Base-by-base conservation (phyloP, 805 yeast genomes). In the Yarrowia divulgata region DNA sequence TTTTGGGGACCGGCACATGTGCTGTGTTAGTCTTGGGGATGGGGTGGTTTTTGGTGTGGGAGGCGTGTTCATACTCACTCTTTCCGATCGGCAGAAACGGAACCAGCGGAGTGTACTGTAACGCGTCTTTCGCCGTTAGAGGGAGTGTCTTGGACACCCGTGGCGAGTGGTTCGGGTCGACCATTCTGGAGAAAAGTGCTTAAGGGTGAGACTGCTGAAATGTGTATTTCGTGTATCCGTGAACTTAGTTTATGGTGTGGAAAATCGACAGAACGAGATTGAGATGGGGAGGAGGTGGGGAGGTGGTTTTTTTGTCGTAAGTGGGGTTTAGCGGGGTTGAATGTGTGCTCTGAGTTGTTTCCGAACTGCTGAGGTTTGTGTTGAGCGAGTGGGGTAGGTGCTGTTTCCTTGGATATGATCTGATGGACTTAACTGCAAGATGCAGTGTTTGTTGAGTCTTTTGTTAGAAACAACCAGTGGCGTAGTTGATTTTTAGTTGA, bases 1-100 rank as follows among this genome's bases (percentile, higher is more conserved):
- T 60, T 19, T 13, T 3, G 4, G 66, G 66, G 2, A 18, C 32
- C 19, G 66, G 52, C 29, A 45, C 32, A 32, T 43, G 66, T 2
- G 40, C 66, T 60, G 45, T 43, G 66, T 60, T 60, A 60, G 60
- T n/a, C 29, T 23, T 23, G 14, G 2, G 4, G 34, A 1, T 43
- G 9, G 40, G 16, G 10, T 23, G 29, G 29, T 23, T n/a, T n/a
- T n/a, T n/a, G 42, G 12, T 7, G 6, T 13, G 6, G 23, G 8
- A n/a, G 10, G 18, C 2, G 12, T 3, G 12, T 5, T 43, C 18
- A 16, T 54, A 54, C 60, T 54, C 60, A 54, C 60, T 14, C 19
- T 37, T 19, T 8, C 45, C 60, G 2, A 54, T 18, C 14, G 60
- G 60, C 13, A 54, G 4, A 4, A 54, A 54, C 45, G 60, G 60